Base-by-base conservation (phyloP, 2,329 filamentous ascomycete genomes). In the Conoideocrella luteorostrata region DNA sequence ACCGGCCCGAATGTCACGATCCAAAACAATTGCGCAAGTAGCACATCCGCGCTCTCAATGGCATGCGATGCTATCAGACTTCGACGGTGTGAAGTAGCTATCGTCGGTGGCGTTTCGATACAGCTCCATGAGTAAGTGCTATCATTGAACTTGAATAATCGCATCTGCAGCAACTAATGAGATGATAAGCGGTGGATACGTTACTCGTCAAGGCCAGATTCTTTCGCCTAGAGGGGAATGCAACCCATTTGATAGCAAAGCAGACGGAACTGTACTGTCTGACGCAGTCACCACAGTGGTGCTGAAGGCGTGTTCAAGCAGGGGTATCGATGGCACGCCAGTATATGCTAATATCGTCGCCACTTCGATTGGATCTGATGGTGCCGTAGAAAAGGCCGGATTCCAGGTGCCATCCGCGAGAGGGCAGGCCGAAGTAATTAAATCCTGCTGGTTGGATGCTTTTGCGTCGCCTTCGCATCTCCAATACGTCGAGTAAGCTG, bases 341-440 rank as follows among this genome's bases (percentile, higher is more conserved):
- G 44, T 41, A 4, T 48, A 48, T 20, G 47, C 47, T 30, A 46
- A 39, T 17, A 41, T 48, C 7, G 26, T 48, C 5, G 47, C 43
- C 7, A 46, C 47, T 12, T 39, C 39, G 12, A 46, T 46, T 28
- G 47, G 47, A 4, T 43, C 47, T 1, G 47, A 48, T 17, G 47
- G 47, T 18, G 40, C 43, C 4, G 29, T 44, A 32, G 47, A 48
- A 20, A 48, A 48, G 23, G 47, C 41, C n/a, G 47, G 47, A 6
- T 48, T 35, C 15, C 47, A 48, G 22, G 45, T 47, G n/a, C 45
- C 45, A 11, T 47, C 45, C 17, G 40, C 45, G 13, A 33, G 41
- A 7, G 47, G 47, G 12, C 47, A 49, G 21, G 47, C 47, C 2
- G 39, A 47, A 13, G 45, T 49, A 7, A 47, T 49, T 35, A 47